Percentiles rank a stretch among this genome's conserved stretches.
Evolutionary conservation across 2,329 filamentous ascomycete species (phyloP).

Genomic region (Harringtonia lauricola): DNA sequence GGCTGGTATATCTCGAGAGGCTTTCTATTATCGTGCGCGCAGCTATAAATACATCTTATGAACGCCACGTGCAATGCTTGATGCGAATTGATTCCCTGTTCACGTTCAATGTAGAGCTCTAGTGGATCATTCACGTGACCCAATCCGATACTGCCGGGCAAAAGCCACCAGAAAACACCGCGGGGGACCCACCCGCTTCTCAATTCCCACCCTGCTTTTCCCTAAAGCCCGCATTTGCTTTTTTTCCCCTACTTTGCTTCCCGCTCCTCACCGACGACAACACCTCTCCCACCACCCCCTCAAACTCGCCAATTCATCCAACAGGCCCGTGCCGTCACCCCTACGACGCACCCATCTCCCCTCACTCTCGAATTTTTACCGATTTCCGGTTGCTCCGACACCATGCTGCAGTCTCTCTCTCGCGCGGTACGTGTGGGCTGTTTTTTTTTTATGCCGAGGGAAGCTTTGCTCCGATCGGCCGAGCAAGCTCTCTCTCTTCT

Average conservation of each 20-base stretch:
- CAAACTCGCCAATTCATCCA: neutral
- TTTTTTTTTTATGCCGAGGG: neutral
- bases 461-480: constrained; percentile 2
- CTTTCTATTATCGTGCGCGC: too few relatives aligned
- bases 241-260: constrained; percentile 1
- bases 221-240: constrained; percentile 1
- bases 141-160: neutral
- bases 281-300: neutral
- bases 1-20: too few relatives aligned
- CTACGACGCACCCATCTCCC: neutral
- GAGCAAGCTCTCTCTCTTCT: too few relatives aligned
- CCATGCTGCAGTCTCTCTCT: constrained; percentile 45
- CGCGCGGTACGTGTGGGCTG: constrained; percentile 37
- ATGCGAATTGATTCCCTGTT: too few relatives aligned
- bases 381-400: constrained; percentile 26
- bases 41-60: too few relatives aligned
- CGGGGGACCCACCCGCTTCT: constrained; percentile 1
- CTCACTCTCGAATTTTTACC: neutral
- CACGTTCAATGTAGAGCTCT: too few relatives aligned
- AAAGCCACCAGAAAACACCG: constrained; percentile 3
- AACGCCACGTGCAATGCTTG: too few relatives aligned
- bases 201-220: constrained; percentile 4
- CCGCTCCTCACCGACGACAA: neutral
- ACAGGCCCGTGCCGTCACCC: neutral
- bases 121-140: constrained; percentile 1